Evolutionary conservation across 176 grass and related monocot species (phyloP).

Genomic region (Oryza australiensis): DNA sequence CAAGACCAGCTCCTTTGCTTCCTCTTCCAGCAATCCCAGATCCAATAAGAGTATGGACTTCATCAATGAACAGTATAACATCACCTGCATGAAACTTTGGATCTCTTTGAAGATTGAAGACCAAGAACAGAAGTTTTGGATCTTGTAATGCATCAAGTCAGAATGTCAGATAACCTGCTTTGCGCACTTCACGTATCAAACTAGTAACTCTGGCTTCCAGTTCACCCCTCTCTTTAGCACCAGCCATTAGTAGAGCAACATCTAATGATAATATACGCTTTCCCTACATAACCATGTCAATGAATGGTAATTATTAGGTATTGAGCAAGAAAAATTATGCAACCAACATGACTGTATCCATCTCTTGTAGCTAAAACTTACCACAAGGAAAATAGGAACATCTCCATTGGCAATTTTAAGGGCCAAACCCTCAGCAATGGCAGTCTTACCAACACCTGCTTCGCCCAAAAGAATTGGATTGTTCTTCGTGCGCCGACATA

Average conservation of each 20-base stretch:
- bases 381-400: slow-evolving; percentile 78
- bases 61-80: slow-evolving; percentile 89
- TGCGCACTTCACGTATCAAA: slow-evolving; percentile 82
- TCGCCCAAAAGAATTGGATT: slow-evolving; percentile 99
- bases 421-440: slow-evolving; percentile 93
- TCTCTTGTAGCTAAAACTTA: slow-evolving; percentile 11
- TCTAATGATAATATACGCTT: slow-evolving; percentile 92
- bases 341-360: neutral
- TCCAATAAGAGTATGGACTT: slow-evolving; percentile 96
- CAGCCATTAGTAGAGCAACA: slow-evolving; percentile 93
- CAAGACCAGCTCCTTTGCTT: slow-evolving; percentile 90
- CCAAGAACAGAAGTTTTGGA: neutral
- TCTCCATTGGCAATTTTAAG: slow-evolving; percentile 72
- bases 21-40: slow-evolving; percentile 90
- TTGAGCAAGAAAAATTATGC: slow-evolving; percentile 2
- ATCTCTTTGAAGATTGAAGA: slow-evolving; percentile 20
- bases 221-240: slow-evolving; percentile 94
- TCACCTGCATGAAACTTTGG: slow-evolving; percentile 58
- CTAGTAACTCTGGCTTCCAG: slow-evolving; percentile 89
- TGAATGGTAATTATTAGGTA: neutral
- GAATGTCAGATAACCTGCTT: slow-evolving; percentile 68
- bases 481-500: slow-evolving; percentile 95
- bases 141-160: neutral
- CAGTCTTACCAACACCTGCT: slow-evolving; percentile 96
- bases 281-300: slow-evolving; percentile 44